Percentiles rank a stretch among this genome's conserved stretches.
phyloP scores from a whole-genome alignment of 169 alveolate species.

The Plasmodium sp. region DNA sequence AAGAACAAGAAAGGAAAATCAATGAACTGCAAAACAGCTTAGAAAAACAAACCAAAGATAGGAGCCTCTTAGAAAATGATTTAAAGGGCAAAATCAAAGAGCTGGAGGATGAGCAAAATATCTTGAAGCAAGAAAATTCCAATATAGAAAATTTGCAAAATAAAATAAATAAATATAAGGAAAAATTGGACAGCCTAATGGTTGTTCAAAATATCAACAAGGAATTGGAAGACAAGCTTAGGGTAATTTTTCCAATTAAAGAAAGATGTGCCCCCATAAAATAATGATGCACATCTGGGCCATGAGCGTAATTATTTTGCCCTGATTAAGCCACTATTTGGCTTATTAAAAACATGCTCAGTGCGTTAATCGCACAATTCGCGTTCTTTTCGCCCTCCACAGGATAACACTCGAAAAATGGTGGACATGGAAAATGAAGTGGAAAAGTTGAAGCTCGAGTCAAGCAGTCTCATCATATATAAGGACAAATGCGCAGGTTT shows the following conservation, averaged over 20 bases:
- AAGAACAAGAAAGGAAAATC: constrained; percentile 71
- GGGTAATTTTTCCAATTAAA: constrained; percentile 13
- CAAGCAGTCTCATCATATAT: constrained; percentile 36
- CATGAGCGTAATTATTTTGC: not conserved
- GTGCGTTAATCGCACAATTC: not conserved
- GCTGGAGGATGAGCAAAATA: constrained; percentile 67
- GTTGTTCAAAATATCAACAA: constrained; percentile 66
- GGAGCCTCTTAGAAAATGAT: constrained; percentile 25
- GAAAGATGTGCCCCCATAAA: not conserved
- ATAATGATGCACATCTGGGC: not conserved
- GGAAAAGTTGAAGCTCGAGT: constrained; percentile 41
- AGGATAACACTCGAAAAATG: constrained; percentile 63
- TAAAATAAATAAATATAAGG: constrained; percentile 71
- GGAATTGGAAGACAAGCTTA: constrained; percentile 70
- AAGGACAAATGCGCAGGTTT: constrained; percentile 63
- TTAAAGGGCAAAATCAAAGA: constrained; percentile 71
- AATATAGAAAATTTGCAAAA: constrained; percentile 55
- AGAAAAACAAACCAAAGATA: constrained; percentile 66
- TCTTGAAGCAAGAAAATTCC: constrained; percentile 62
- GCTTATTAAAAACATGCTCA: not conserved
- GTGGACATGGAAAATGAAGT: constrained; percentile 68
- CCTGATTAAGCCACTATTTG: not conserved
- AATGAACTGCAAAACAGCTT: constrained; percentile 41
- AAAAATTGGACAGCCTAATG: constrained; percentile 48
- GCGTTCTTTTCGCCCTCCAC: not conserved